Evolutionary conservation across 106 monocot species (phyloP).

Genomic region (Dendrobium catenatum): DNA sequence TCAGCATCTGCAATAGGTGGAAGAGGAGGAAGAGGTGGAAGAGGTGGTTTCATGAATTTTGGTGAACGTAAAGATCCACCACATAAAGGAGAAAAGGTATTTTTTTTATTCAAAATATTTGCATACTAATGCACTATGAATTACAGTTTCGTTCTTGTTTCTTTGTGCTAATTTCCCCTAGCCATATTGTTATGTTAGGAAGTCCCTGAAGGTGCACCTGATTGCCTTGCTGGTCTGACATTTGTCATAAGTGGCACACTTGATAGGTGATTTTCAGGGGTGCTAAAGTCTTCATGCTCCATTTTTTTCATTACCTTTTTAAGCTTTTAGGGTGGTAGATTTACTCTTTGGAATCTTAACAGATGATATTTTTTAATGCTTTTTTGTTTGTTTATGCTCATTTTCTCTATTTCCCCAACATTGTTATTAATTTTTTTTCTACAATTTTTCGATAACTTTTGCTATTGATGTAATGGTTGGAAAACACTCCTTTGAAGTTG

Average conservation of each 20-base stretch:
- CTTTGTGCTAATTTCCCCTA: background rate
- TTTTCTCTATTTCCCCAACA: background rate
- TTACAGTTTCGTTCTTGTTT: constrained; percentile 1
- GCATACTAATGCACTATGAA: background rate
- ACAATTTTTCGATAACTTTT: background rate
- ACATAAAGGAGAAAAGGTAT: constrained; percentile 97
- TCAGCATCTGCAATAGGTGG: constrained; percentile 29
- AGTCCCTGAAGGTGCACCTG: constrained; percentile 87
- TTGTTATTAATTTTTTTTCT: background rate
- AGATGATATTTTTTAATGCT: background rate
- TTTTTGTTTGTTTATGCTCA: background rate
- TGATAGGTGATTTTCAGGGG: constrained; percentile 60
- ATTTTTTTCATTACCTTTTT: background rate
- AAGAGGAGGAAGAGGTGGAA: constrained; percentile 75
- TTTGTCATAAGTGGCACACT: constrained; percentile 98
- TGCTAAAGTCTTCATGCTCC: background rate
- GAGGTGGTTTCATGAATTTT: constrained; percentile 86
- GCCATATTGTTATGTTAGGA: constrained; percentile 35
- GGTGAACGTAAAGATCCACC: constrained; percentile 94
- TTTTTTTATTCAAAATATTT: background rate
- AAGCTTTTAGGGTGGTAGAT: background rate
- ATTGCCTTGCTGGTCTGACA: constrained; percentile 77
- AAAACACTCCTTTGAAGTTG: background rate
- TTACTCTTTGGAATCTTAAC: background rate
- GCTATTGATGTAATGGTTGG: background rate